Evolutionary conservation across 257 asterid genomes (phyloP).

Genomic region (Fraxinus excelsior): DNA sequence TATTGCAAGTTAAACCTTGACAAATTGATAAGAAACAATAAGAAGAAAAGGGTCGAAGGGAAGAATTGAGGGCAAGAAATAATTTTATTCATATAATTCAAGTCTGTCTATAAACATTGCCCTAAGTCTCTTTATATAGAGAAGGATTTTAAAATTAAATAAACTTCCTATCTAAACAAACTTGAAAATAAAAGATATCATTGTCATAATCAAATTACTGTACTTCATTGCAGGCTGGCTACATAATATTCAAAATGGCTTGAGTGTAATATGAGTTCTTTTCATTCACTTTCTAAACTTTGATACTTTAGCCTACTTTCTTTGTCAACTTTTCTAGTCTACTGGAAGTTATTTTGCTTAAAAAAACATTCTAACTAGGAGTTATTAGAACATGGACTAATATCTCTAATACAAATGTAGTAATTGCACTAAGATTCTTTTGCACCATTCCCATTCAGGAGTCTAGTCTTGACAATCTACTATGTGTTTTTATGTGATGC

Average conservation of each 20-base stretch:
- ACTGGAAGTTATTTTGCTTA: neutral
- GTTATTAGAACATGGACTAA: neutral
- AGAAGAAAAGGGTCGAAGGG: too few species aligned
- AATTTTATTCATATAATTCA: too few species aligned
- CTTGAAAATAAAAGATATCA: too few species aligned
- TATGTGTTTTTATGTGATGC: neutral
- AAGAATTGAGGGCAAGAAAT: too few species aligned
- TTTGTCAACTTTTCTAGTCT: neutral
- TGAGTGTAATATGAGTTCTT: neutral
- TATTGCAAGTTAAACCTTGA: too few species aligned
- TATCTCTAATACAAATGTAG: neutral
- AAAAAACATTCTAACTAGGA: neutral
- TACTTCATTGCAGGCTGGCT: neutral
- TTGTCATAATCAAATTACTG: too few species aligned
- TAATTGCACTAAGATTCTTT: neutral
- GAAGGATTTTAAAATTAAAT: too few species aligned
- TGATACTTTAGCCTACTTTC: constrained; percentile 3
- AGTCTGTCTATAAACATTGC: too few species aligned
- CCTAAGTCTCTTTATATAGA: too few species aligned
- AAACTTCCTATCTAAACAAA: too few species aligned
- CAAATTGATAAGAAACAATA: too few species aligned
- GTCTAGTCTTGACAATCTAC: neutral
- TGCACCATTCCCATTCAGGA: neutral
- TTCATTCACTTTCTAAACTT: neutral
- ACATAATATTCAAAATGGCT: neutral